A percentile compares a stretch with the other conserved stretches of the same genome.
These are phyloP conservation scores for Trichoderma atrobrunneum DNA, from an alignment of 2,329 filamentous ascomycete species.

Conservation along the genomic window DNA sequence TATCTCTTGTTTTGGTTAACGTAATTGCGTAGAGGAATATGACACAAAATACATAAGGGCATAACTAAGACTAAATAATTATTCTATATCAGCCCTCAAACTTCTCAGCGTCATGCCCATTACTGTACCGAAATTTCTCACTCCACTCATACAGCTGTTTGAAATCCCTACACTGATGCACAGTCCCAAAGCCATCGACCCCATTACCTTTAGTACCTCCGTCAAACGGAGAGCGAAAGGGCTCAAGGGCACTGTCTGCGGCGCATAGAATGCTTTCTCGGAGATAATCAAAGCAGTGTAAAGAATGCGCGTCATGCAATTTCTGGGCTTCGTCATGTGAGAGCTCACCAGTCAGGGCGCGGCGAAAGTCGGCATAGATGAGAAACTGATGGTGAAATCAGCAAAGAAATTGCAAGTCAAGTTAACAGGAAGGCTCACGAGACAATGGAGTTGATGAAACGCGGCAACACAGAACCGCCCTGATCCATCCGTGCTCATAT, in stretches of 20 bases:
- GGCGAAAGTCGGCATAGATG: too few relatives aligned
- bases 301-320: not conserved
- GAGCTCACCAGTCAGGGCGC: not conserved
- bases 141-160: not conserved
- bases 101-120: conserved; percentile 1
- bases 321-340: not conserved
- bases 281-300: conserved; percentile 5
- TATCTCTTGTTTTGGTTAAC: too few relatives aligned
- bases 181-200: conserved; percentile 4
- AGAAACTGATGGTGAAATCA: too few relatives aligned
- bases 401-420: too few relatives aligned
- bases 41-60: too few relatives aligned
- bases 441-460: conserved; percentile 4
- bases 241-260: not conserved
- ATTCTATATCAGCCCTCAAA: not conserved
- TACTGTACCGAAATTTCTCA: conserved; percentile 1
- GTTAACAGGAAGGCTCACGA: not conserved
- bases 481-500: conserved; percentile 1
- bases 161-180: conserved; percentile 5
- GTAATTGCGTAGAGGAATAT: too few relatives aligned
- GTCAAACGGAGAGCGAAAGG: conserved; percentile 3
- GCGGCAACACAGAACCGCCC: conserved; percentile 3
- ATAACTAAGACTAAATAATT: too few relatives aligned
- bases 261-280: conserved; percentile 4
- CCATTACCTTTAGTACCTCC: conserved; percentile 2